phyloP scores from a whole-genome alignment of 345 rosid species.

The Brassica incana region DNA sequence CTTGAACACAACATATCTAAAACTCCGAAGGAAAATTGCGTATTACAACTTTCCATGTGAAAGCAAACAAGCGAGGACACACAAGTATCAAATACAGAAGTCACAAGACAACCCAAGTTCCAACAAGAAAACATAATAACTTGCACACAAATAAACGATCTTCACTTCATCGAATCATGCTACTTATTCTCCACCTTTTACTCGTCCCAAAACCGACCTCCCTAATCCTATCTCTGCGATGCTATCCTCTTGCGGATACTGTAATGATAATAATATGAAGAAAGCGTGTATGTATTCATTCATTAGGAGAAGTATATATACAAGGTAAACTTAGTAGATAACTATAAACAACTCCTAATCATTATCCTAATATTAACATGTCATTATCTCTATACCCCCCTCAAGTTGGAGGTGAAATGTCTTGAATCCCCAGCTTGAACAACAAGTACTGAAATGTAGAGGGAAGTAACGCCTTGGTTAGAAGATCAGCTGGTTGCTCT shows the following conservation, averaged over 20 bases:
- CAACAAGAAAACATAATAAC: background rate
- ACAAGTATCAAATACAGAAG: background rate
- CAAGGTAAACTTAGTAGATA: too few species aligned
- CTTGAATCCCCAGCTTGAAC: too few species aligned
- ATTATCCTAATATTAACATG: too few species aligned
- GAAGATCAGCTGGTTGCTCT: too few species aligned
- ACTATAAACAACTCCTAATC: too few species aligned
- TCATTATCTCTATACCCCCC: too few species aligned
- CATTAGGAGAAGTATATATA: too few species aligned
- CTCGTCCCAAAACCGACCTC: slow-evolving; percentile 56
- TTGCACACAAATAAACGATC: background rate
- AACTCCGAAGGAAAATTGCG: background rate
- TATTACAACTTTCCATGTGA: background rate
- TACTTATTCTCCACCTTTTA: slow-evolving; percentile 61
- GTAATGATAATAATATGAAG: too few species aligned
- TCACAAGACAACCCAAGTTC: background rate
- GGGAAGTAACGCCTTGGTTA: too few species aligned
- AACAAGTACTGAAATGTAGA: too few species aligned
- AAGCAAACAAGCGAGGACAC: background rate
- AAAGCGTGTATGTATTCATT: too few species aligned
- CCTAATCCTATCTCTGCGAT: slow-evolving; percentile 51
- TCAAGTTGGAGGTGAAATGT: too few species aligned
- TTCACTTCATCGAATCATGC: slow-evolving; percentile 19
- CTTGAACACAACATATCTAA: background rate
- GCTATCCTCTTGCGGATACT: slow-evolving; percentile 33